Base-by-base conservation (phyloP, 495 filamentous ascomycete species). In the Xylaria curta region DNA sequence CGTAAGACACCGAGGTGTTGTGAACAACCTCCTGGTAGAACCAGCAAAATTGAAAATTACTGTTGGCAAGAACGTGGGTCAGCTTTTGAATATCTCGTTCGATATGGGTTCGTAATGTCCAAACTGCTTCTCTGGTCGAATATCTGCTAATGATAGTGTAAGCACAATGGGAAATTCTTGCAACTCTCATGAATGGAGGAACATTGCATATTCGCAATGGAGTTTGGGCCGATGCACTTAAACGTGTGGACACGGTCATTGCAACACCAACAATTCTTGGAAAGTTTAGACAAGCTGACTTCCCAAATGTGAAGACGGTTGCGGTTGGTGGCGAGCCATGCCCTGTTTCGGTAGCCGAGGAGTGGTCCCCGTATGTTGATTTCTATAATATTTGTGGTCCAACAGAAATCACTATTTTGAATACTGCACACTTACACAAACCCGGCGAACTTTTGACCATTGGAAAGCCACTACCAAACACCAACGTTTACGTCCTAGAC, bases 111-210 rank as follows among this genome's bases (percentile, higher is more conserved):
- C 38, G 79, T 76, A 49, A 26, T 63, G 36, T 19, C 26, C 60
- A 38, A 17, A 53, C 5, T n/a, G n/a, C 26, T 31, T 53, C 49
- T 17, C 5, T 40, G 6, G 53, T 65, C 51, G 46, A 65, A 13
- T 10, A 33, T 24, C 38, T 66, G 60, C 68, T 71, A 71, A 71
- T 21, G 61, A n/a, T 19, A 13, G 5, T 46, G 36, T 64, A 49
- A 81, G 81, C 76, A 36, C 78, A 79, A 12, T 83, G 81, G 80
- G 81, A 83, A 67, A 79, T 82, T n/a, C 75, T 83, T 0, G 76
- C 66, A 4, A 79, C 78, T n/a, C 58, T 82, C 42, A 78, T 79
- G 75, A 82, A 83, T 53, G 81, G 81, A 17, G 81, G 81, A 0
- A 80, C 80, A 19, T 73, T 83, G 13, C 72, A 76, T 51, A 77